phyloP scores from a whole-genome alignment of 2,329 filamentous ascomycete species.

The Pseudomassariella vexata region DNA sequence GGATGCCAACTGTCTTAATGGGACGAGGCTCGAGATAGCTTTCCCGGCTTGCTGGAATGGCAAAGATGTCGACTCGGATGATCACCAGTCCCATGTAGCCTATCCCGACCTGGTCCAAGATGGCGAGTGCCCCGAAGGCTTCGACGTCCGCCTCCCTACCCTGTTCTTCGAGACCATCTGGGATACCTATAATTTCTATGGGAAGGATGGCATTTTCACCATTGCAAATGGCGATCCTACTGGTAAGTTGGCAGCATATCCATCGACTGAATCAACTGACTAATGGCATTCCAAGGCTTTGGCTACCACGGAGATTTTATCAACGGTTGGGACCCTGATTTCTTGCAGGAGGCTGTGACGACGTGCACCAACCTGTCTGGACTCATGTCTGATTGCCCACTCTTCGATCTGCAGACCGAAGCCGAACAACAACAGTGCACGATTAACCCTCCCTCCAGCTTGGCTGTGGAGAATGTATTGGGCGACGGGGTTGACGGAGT shows the following conservation, averaged over 20 bases:
- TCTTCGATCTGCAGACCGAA: constrained; percentile 65
- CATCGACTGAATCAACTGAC: background rate
- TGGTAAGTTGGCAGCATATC: constrained; percentile 46
- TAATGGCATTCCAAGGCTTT: constrained; percentile 43
- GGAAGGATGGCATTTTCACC: constrained; percentile 62
- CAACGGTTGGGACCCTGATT: constrained; percentile 65
- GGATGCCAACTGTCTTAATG: constrained; percentile 76
- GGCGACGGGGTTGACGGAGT: constrained; percentile 31
- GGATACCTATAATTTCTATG: constrained; percentile 61
- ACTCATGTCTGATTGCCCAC: constrained; percentile 62
- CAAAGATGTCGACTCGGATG: constrained; percentile 45
- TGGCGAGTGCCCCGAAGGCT: constrained; percentile 68
- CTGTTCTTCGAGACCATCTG: constrained; percentile 86
- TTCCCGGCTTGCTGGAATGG: constrained; percentile 91
- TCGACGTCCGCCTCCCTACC: constrained; percentile 61
- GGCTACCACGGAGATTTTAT: constrained; percentile 80
- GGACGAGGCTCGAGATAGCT: constrained; percentile 76
- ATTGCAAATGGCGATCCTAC: constrained; percentile 73
- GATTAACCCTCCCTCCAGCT: constrained; percentile 48
- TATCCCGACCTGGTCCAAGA: constrained; percentile 74
- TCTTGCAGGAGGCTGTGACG: constrained; percentile 67
- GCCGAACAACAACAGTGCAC: constrained; percentile 52
- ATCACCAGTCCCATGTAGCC: constrained; percentile 64
- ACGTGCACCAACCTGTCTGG: constrained; percentile 70
- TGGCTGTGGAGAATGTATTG: constrained; percentile 54